phyloP scores from a whole-genome alignment of 805 yeast genomes.

The Lipomyces spencermartinsiae region DNA sequence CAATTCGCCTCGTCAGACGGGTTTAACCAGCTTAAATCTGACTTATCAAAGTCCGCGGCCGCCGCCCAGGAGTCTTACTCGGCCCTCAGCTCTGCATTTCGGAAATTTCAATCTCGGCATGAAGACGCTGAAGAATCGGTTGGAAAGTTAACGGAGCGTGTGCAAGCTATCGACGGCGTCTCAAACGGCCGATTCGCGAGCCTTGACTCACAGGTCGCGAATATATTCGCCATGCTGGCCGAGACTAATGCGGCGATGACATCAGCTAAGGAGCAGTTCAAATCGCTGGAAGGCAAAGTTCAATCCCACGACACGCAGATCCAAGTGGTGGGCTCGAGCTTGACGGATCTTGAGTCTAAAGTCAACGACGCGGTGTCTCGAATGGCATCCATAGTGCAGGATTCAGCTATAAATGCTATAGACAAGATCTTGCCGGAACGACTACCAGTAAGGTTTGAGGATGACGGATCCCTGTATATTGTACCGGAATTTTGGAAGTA shows the following conservation, averaged over 20 bases:
- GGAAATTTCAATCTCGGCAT: slow-evolving; percentile 5
- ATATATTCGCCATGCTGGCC: slow-evolving; percentile 1
- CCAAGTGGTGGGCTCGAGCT: not conserved
- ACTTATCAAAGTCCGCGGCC: not conserved
- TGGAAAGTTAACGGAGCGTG: not conserved
- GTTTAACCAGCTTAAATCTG: not conserved
- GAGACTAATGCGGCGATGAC: slow-evolving; percentile 3
- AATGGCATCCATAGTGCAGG: slow-evolving; percentile 19
- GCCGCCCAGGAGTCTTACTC: slow-evolving; percentile 7
- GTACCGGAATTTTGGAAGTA: slow-evolving; percentile 34
- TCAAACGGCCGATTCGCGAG: not conserved
- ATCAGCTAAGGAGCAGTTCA: not conserved
- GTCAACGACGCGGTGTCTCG: slow-evolving; percentile 8
- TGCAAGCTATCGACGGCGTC: not conserved
- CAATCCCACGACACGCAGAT: slow-evolving; percentile 8
- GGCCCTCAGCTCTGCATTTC: slow-evolving; percentile 7
- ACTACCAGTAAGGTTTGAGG: slow-evolving; percentile 23
- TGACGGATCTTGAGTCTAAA: slow-evolving; percentile 1
- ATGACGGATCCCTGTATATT: slow-evolving; percentile 23
- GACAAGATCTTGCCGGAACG: slow-evolving; percentile 30
- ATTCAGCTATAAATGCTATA: slow-evolving; percentile 27
- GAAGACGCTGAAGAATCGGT: slow-evolving; percentile 10
- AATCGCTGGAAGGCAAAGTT: slow-evolving; percentile 1
- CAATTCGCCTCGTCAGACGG: slow-evolving; percentile 2
- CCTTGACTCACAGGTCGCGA: not conserved